A percentile compares a stretch with the other conserved stretches of the same genome.
These are phyloP conservation scores for Talaromyces islandicus DNA, from an alignment of 2,329 filamentous ascomycete species.

Conservation along the genomic window DNA sequence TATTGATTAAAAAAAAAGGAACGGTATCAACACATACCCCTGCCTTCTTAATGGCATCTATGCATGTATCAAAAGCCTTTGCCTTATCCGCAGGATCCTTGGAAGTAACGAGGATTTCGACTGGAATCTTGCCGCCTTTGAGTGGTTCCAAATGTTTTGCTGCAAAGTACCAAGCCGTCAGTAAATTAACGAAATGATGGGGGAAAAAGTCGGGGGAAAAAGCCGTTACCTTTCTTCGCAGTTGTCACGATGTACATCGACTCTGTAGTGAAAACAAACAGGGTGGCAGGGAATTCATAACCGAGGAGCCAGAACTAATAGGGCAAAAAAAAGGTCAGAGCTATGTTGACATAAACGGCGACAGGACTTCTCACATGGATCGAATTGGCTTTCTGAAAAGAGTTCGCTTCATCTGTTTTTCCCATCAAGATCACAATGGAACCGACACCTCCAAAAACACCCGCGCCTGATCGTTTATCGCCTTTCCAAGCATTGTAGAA, in stretches of 20 bases:
- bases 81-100: slow-evolving; percentile 90
- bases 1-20: neutral
- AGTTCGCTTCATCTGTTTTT: slow-evolving; percentile 82
- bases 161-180: slow-evolving; percentile 30
- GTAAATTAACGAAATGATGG: neutral
- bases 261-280: slow-evolving; percentile 87
- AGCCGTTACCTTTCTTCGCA: slow-evolving; percentile 77
- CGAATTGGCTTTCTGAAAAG: slow-evolving; percentile 93
- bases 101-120: slow-evolving; percentile 85
- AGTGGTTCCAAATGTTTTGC: slow-evolving; percentile 89
- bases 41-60: slow-evolving; percentile 78
- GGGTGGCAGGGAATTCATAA: slow-evolving; percentile 94
- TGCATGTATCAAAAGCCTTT: slow-evolving; percentile 78
- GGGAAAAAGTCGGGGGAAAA: neutral
- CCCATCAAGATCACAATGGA: slow-evolving; percentile 90
- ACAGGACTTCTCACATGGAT: slow-evolving; percentile 63
- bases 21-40: slow-evolving; percentile 57
- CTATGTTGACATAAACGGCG: neutral
- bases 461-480: slow-evolving; percentile 82
- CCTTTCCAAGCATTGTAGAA: slow-evolving; percentile 92
- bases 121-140: slow-evolving; percentile 84
- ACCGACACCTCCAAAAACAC: slow-evolving; percentile 75
- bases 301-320: slow-evolving; percentile 91
- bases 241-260: slow-evolving; percentile 90
- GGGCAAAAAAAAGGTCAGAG: slow-evolving; percentile 10